phyloP scores from a whole-genome alignment of 495 filamentous ascomycete genomes.

The Hypoxylon fuscum region DNA sequence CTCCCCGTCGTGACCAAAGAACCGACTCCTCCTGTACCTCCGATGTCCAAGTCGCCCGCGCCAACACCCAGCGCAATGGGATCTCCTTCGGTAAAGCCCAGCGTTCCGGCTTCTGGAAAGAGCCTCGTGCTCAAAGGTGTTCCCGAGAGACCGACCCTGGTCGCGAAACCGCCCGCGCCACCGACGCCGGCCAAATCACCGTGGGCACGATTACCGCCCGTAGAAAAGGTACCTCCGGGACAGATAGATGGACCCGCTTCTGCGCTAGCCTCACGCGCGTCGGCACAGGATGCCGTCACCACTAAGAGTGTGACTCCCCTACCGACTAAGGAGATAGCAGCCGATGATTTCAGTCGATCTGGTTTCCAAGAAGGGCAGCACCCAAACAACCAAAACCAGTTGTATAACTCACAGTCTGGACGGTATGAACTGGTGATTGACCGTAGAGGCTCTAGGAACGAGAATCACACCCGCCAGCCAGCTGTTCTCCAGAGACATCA shows the following conservation, averaged over 20 bases:
- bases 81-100: slow-evolving; percentile 52
- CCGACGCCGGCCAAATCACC: slow-evolving; percentile 84
- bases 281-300: slow-evolving; percentile 42
- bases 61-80: slow-evolving; percentile 45
- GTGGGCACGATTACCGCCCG: slow-evolving; percentile 85
- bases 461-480: slow-evolving; percentile 74
- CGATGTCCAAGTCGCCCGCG: slow-evolving; percentile 52
- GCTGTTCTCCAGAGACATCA: slow-evolving; percentile 79
- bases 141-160: slow-evolving; percentile 77
- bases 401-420: slow-evolving; percentile 94
- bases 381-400: slow-evolving; percentile 67
- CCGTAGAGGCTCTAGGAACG: slow-evolving; percentile 74
- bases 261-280: slow-evolving; percentile 42
- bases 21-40: slow-evolving; percentile 32
- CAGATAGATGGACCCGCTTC: slow-evolving; percentile 52
- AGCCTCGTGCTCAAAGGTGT: slow-evolving; percentile 71
- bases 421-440: slow-evolving; percentile 91
- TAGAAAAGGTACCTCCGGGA: slow-evolving; percentile 81
- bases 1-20: slow-evolving; percentile 25
- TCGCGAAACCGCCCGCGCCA: slow-evolving; percentile 78
- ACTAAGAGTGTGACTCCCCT: slow-evolving; percentile 55
- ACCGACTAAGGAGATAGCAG: slow-evolving; percentile 81
- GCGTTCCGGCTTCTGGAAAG: slow-evolving; percentile 56
- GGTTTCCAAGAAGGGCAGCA: slow-evolving; percentile 79
- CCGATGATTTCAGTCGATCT: slow-evolving; percentile 88